A percentile compares a stretch with the other conserved stretches of the same genome.
Evolutionary conservation across 2,329 filamentous ascomycete genomes (phyloP).

Genomic region (Aureobasidium zeae): DNA sequence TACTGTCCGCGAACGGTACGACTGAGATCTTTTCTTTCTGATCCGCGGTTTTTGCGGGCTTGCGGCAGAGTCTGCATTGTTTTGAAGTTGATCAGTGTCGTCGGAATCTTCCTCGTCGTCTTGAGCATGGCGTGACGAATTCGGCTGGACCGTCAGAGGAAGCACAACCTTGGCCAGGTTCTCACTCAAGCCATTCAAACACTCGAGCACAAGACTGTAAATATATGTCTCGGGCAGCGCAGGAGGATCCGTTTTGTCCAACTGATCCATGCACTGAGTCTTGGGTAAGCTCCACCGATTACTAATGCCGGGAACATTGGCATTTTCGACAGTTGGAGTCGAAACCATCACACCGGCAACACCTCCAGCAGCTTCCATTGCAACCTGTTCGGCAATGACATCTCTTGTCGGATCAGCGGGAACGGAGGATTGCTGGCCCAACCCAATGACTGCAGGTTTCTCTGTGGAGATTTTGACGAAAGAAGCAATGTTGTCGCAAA

Average conservation of each 20-base stretch:
- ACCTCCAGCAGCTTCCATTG: conserved; percentile 70
- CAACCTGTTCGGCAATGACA: conserved; percentile 66
- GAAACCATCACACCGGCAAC: conserved; percentile 79
- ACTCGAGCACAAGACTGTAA: conserved; percentile 79
- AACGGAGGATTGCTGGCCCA: conserved; percentile 79
- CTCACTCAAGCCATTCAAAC: conserved; percentile 83
- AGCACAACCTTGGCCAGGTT: conserved; percentile 88
- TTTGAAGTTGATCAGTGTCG: conserved; percentile 40
- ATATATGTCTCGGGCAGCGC: conserved; percentile 83
- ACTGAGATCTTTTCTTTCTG: conserved; percentile 49
- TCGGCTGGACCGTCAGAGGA: conserved; percentile 75
- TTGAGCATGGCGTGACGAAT: conserved; percentile 29
- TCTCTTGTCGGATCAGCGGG: conserved; percentile 55
- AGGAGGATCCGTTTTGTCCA: conserved; percentile 85
- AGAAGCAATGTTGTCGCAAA: conserved; percentile 73
- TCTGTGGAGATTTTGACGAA: conserved; percentile 92
- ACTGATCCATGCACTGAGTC: conserved; percentile 81
- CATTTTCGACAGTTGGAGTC: conserved; percentile 56
- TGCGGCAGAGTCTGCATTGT: conserved; percentile 23
- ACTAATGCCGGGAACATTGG: conserved; percentile 67
- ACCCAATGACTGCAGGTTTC: conserved; percentile 77
- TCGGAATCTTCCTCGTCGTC: conserved; percentile 26
- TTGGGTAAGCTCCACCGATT: conserved; percentile 82
- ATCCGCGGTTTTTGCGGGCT: conserved; percentile 26
- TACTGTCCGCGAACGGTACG: conserved; percentile 65